phyloP scores from a whole-genome alignment of 805 yeast genomes.

The Suhomyces faveliae region DNA sequence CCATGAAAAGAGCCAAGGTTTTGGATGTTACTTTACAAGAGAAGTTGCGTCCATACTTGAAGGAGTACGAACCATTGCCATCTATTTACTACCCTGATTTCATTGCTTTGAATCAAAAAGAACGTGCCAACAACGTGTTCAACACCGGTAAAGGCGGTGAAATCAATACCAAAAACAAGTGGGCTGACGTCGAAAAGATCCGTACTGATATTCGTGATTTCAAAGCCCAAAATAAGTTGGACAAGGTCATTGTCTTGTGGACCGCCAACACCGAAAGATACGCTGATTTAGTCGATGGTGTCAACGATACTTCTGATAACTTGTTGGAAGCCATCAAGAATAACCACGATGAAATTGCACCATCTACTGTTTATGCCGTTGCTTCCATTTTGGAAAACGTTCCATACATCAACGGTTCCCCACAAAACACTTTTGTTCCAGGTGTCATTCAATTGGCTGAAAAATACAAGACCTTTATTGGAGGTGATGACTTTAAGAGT shows the following conservation, averaged over 20 bases:
- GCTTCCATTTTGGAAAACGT: conserved; percentile 86
- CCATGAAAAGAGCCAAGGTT: conserved; percentile 84
- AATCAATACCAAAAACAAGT: conserved; percentile 60
- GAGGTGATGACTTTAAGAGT: conserved; percentile 96
- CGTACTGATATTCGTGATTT: conserved; percentile 81
- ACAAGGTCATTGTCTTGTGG: conserved; percentile 90
- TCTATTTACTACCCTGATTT: conserved; percentile 94
- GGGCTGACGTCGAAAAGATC: conserved; percentile 86
- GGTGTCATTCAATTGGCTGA: conserved; percentile 92
- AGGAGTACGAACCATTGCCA: conserved; percentile 65
- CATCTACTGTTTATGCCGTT: conserved; percentile 91
- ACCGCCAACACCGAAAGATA: conserved; percentile 97
- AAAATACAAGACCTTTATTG: conserved; percentile 69
- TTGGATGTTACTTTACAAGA: conserved; percentile 82
- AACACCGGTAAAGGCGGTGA: conserved; percentile 54
- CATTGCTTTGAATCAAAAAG: conserved; percentile 91
- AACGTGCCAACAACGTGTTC: conserved; percentile 84
- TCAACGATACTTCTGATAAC: conserved; percentile 86
- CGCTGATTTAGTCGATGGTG: conserved; percentile 71
- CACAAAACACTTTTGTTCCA: conserved; percentile 96
- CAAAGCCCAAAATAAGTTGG: conserved; percentile 69
- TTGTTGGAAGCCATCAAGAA: conserved; percentile 68
- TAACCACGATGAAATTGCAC: conserved; percentile 82
- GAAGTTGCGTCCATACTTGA: conserved; percentile 64
- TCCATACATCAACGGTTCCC: conserved; percentile 94